Evolutionary conservation across 2,329 filamentous ascomycete species (phyloP).

Genomic region (Phaeosphaeriaceae sp.): DNA sequence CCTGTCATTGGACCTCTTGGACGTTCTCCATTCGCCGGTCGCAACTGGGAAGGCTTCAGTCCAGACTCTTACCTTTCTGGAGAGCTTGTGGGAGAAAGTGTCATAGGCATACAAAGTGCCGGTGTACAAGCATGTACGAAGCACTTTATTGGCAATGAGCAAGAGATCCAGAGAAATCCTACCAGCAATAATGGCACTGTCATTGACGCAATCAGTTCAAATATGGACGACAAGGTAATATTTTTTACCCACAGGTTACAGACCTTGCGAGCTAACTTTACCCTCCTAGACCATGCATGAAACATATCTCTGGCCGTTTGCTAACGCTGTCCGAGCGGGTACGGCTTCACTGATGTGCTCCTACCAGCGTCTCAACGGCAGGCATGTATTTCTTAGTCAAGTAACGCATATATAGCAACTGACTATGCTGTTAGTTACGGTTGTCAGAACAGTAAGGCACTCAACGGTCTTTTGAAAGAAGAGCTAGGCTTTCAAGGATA

Average conservation of each 20-base stretch:
- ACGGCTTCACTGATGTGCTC: constrained; percentile 67
- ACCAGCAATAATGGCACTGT: constrained; percentile 42
- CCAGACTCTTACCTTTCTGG: constrained; percentile 53
- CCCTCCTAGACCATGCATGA: constrained; percentile 64
- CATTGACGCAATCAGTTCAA: constrained; percentile 64
- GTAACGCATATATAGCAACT: neutral
- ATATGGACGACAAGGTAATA: constrained; percentile 52
- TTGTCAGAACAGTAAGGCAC: constrained; percentile 47
- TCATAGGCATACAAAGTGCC: constrained; percentile 47
- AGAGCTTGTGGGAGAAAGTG: constrained; percentile 44
- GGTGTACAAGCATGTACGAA: constrained; percentile 54
- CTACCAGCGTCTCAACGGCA: constrained; percentile 46
- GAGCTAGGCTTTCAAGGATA: constrained; percentile 59
- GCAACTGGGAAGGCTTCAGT: constrained; percentile 54
- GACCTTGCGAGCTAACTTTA: constrained; percentile 18
- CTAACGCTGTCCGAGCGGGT: constrained; percentile 65
- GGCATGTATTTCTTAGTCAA: constrained; percentile 3
- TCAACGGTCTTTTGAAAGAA: constrained; percentile 59
- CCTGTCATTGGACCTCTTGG: constrained; percentile 58
- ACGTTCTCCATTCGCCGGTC: constrained; percentile 46
- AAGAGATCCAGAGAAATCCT: constrained; percentile 56
- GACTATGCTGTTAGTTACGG: constrained; percentile 19
- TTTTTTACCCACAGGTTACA: neutral
- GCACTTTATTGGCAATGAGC: constrained; percentile 67
- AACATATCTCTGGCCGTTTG: constrained; percentile 70